Base-by-base conservation (phyloP, 2,329 filamentous ascomycete species). In the Aureobasidium sp. region DNA sequence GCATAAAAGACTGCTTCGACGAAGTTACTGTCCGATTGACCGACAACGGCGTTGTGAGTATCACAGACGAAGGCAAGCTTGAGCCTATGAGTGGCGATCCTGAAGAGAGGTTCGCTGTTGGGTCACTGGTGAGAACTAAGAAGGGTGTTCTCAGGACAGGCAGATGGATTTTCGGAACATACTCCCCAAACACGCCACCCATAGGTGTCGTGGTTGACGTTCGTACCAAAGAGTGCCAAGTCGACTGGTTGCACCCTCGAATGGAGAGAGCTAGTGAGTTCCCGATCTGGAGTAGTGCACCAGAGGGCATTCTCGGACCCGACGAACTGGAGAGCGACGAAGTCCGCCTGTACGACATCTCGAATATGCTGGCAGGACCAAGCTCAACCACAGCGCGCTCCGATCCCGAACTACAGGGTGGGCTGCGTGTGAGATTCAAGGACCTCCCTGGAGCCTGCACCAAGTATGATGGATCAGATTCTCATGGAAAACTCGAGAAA, bases 11-110 rank as follows among this genome's bases (percentile, higher is more conserved):
- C 2, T 72, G 80, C 46, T 72, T 75, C 31, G 75, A 79, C 50
- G 76, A 80, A 55, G 73, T 84, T 15, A 74, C 79, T 1, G 63
- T 85, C 27, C 76, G 74, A 43, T 73, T 85, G 13, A 67, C 72
- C 7, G 79, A 84, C 67, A 78, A 78, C 50, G 79, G 75, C 33
- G 77, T 84, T 2, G 82, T 84, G 9, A 75, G 79, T 3, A 74
- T 83, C 10, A 72, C 77, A 29, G 73, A 79, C 37, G 71, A 78
- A 0, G 67, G 71, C 13, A 76, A 80, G 40, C 53, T 66, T 5
- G 65, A 69, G 53, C 65, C 65, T 1, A 46, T 55, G 13, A 23
- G 63, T 27, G 66, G 68, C 7, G 60, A 61, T 49, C 23, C 64
- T 67, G 9, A 63, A 65, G 11, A 65, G 71, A 19, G 74, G 74